phyloP scores from a whole-genome alignment of 208 protist genomes.

The Porcisia deanei region DNA sequence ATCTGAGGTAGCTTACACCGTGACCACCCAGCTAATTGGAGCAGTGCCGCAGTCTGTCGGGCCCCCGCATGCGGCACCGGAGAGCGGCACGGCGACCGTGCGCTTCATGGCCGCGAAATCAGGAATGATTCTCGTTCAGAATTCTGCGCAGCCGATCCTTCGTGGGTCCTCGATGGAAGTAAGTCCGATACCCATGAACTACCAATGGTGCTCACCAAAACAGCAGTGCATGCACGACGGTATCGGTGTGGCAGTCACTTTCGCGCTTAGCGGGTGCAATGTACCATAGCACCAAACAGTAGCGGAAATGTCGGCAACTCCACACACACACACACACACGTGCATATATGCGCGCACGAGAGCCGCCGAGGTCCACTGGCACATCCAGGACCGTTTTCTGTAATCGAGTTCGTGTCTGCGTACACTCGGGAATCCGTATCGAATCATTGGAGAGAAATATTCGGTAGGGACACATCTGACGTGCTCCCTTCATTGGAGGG shows the following conservation, averaged over 20 bases:
- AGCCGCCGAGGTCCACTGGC: background rate
- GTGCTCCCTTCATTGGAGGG: background rate
- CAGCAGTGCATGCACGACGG: slow-evolving; percentile 2
- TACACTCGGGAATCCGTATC: background rate
- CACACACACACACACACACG: no score
- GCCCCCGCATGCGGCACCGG: background rate
- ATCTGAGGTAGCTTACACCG: slow-evolving; percentile 4
- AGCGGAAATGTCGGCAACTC: background rate
- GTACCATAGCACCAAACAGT: background rate
- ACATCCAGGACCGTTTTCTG: background rate
- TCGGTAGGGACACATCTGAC: background rate
- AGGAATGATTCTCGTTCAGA: slow-evolving; percentile 1
- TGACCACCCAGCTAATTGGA: slow-evolving; percentile 5
- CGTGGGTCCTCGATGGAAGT: slow-evolving; percentile 7
- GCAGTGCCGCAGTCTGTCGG: background rate
- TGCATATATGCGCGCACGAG: background rate
- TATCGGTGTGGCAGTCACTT: slow-evolving; percentile 1
- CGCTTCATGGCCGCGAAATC: slow-evolving; percentile 11
- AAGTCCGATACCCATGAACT: background rate
- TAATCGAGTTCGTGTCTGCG: background rate
- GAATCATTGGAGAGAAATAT: background rate
- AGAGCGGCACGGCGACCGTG: background rate
- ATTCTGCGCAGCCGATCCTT: slow-evolving; percentile 1
- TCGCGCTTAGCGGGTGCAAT: background rate
- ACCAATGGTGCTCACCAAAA: background rate